Conservation (phyloP, 2,329 filamentous ascomycete genomes). For the Colletotrichum salicis region DNA sequence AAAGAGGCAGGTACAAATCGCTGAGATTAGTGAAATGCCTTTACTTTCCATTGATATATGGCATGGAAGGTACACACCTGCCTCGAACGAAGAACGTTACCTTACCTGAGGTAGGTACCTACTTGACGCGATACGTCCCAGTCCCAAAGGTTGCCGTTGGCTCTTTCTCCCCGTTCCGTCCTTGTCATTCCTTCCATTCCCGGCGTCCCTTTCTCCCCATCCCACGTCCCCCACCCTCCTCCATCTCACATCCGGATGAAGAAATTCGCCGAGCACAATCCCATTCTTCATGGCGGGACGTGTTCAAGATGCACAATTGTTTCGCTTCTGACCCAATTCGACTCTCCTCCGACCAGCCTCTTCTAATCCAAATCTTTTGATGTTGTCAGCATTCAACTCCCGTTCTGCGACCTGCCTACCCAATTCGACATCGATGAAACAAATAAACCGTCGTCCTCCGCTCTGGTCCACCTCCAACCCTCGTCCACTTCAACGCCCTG, state of each 20-base stretch:
- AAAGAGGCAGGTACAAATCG: background rate
- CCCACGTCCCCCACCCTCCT: background rate
- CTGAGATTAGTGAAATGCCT: background rate
- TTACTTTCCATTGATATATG: background rate
- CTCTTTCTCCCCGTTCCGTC: background rate
- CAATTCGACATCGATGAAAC: background rate
- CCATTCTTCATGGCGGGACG: background rate
- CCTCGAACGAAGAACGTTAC: no score
- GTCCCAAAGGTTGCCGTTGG: background rate
- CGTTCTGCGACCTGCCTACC: background rate
- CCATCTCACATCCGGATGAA: background rate
- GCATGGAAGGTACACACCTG: background rate
- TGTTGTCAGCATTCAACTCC: background rate
- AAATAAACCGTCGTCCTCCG: background rate
- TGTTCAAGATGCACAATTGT: conserved; percentile 8
- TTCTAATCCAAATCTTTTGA: background rate
- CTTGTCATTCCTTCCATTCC: conserved; percentile 19
- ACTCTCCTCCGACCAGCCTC: background rate
- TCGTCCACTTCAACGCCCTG: background rate
- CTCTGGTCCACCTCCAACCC: background rate
- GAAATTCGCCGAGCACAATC: background rate
- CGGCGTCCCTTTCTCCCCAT: background rate
- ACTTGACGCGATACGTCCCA: no score
- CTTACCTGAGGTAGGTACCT: background rate
- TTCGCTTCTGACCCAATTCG: background rate